phyloP scores from a whole-genome alignment of 805 yeast species.

The Candida krabiensis region DNA sequence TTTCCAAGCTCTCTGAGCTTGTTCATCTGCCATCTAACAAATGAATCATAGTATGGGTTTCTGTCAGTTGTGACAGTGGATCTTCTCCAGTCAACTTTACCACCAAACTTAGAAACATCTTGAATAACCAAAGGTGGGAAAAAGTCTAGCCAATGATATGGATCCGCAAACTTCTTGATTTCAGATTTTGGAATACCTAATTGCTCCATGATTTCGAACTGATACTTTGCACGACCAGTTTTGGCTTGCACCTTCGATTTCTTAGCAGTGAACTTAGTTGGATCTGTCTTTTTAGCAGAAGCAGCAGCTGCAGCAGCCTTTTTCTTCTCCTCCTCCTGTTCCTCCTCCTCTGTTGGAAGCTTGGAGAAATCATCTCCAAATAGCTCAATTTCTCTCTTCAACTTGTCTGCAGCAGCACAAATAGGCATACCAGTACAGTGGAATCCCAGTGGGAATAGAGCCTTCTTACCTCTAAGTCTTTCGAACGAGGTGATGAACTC shows the following conservation, averaged over 20 bases:
- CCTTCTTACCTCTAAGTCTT: constrained; percentile 90
- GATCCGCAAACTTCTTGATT: constrained; percentile 84
- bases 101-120: constrained; percentile 81
- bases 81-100: constrained; percentile 98
- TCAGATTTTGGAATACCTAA: constrained; percentile 85
- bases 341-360: constrained; percentile 64
- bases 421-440: constrained; percentile 99
- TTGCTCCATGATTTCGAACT: constrained; percentile 95
- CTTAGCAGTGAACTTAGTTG: constrained; percentile 87
- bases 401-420: constrained; percentile 91
- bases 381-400: constrained; percentile 86
- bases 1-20: constrained; percentile 80
- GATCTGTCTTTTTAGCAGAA: constrained; percentile 61
- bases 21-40: constrained; percentile 95
- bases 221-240: constrained; percentile 91
- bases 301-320: constrained; percentile 28
- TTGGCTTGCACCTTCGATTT: constrained; percentile 94
- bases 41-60: constrained; percentile 93
- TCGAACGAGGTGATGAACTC: constrained; percentile 93
- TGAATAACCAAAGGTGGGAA: constrained; percentile 88
- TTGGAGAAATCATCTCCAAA: constrained; percentile 81
- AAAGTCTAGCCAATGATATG: constrained; percentile 84
- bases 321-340: constrained; percentile 36
- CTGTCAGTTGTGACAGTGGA: constrained; percentile 92
- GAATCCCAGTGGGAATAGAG: constrained; percentile 94